phyloP scores from a whole-genome alignment of 345 rosid species.

The Arabis hirsuta region DNA sequence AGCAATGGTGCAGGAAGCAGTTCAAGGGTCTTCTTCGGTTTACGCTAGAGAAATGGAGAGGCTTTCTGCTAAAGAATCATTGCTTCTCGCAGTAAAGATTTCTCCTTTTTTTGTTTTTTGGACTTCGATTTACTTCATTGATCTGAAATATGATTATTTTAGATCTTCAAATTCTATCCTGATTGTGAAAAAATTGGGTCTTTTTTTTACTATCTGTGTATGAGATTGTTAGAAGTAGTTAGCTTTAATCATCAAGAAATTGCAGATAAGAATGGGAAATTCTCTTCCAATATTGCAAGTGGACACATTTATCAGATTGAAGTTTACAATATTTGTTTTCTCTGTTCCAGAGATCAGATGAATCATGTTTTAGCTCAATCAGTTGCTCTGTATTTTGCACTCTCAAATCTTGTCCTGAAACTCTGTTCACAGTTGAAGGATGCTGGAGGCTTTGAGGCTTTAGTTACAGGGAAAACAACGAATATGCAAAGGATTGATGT shows the following conservation, averaged over 20 bases:
- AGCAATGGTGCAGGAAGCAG: constrained; percentile 76
- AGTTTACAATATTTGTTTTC: background rate
- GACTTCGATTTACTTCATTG: background rate
- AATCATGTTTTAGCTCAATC: no score
- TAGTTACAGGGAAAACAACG: constrained; percentile 71
- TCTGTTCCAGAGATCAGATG: no score
- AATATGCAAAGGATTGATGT: constrained; percentile 85
- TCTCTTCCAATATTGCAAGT: background rate
- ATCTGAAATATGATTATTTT: background rate
- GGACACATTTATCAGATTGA: background rate
- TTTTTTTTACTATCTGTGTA: background rate
- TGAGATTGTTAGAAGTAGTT: constrained; percentile 4
- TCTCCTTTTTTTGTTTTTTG: background rate
- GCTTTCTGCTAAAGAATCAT: constrained; percentile 95
- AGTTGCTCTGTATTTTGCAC: background rate
- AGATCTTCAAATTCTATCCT: background rate
- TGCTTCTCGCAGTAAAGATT: constrained; percentile 80
- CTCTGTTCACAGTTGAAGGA: constrained; percentile 69
- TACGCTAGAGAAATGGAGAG: constrained; percentile 98
- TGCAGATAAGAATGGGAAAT: background rate
- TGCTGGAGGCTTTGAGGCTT: constrained; percentile 89
- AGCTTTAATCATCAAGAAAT: background rate
- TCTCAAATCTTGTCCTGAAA: constrained; percentile 15
- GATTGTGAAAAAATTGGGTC: background rate
- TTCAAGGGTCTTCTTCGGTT: constrained; percentile 70